Conservation (phyloP, 1,284 basidiomycete genomes). For the Tylopilus orsonianus region DNA sequence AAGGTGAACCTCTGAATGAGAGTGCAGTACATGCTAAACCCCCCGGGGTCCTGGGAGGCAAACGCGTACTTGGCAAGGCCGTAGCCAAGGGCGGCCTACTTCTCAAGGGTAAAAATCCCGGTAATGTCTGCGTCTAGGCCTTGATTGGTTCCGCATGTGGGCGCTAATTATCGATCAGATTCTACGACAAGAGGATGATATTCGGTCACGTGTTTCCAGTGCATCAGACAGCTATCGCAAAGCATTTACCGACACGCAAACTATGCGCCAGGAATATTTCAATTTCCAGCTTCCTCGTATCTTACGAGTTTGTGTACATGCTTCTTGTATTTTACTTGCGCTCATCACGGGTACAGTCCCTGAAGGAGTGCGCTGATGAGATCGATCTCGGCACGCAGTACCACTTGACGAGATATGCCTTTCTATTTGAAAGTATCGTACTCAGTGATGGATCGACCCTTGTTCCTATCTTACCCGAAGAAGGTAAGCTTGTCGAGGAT, state of each 20-base stretch:
- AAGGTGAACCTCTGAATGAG: slow-evolving; percentile 88
- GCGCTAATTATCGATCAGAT: slow-evolving; percentile 51
- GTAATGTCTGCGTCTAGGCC: slow-evolving; percentile 60
- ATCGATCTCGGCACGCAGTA: slow-evolving; percentile 97
- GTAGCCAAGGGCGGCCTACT: slow-evolving; percentile 89
- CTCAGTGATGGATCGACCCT: slow-evolving; percentile 86
- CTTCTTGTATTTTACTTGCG: not conserved
- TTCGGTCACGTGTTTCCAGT: slow-evolving; percentile 79
- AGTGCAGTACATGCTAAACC: slow-evolving; percentile 63
- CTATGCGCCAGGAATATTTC: slow-evolving; percentile 94
- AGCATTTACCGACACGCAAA: slow-evolving; percentile 88
- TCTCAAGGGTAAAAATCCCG: slow-evolving; percentile 93
- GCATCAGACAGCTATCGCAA: slow-evolving; percentile 90
- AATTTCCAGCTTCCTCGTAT: slow-evolving; percentile 95
- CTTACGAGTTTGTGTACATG: slow-evolving; percentile 65
- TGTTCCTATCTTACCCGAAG: slow-evolving; percentile 70
- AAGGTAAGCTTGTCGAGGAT: slow-evolving; percentile 36
- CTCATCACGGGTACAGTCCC: slow-evolving; percentile 52
- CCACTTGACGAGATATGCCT: slow-evolving; percentile 93
- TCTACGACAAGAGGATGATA: slow-evolving; percentile 93
- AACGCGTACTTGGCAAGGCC: slow-evolving; percentile 80
- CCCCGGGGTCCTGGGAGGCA: slow-evolving; percentile 59
- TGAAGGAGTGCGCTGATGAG: slow-evolving; percentile 96
- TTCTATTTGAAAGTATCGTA: slow-evolving; percentile 89
- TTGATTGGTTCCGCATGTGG: slow-evolving; percentile 1